A percentile compares a stretch with the other conserved stretches of the same genome.
These are phyloP conservation scores for Nicotiana rustica DNA, from an alignment of 305 asterid species.

Conservation along the genomic window DNA sequence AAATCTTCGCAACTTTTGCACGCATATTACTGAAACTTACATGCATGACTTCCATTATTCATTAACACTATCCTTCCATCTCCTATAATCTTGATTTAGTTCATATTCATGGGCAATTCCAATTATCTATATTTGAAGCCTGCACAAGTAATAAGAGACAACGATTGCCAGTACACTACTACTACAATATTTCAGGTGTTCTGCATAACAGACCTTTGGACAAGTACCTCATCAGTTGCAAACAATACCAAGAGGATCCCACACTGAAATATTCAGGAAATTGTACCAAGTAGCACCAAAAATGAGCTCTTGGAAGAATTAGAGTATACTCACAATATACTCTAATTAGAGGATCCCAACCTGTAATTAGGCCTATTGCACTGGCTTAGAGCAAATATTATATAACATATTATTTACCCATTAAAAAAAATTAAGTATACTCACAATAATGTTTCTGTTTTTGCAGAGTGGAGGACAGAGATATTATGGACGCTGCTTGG, in stretches of 20 bases:
- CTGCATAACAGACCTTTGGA: slow-evolving; percentile 8
- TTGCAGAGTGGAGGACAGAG: neutral
- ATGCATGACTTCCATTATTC: slow-evolving; percentile 20
- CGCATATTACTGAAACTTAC: neutral
- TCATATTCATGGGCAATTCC: neutral
- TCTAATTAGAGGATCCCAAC: too few relatives aligned
- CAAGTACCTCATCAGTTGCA: neutral
- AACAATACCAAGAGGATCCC: neutral
- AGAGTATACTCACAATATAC: neutral
- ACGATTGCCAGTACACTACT: neutral
- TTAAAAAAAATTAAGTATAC: neutral
- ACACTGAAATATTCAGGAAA: neutral
- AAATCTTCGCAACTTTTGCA: slow-evolving; percentile 1
- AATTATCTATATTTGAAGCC: neutral
- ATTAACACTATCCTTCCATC: neutral
- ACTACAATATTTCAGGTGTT: neutral
- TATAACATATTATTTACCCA: too few relatives aligned
- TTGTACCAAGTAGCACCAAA: slow-evolving; percentile 1
- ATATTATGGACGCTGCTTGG: neutral
- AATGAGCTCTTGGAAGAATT: slow-evolving; percentile 19
- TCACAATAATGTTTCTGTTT: neutral
- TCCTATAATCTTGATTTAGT: neutral
- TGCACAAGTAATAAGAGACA: neutral
- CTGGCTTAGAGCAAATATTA: too few relatives aligned
- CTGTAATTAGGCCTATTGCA: too few relatives aligned